Conservation (phyloP, 2,329 filamentous ascomycete species). For the Pyrenochaeta sp. region DNA sequence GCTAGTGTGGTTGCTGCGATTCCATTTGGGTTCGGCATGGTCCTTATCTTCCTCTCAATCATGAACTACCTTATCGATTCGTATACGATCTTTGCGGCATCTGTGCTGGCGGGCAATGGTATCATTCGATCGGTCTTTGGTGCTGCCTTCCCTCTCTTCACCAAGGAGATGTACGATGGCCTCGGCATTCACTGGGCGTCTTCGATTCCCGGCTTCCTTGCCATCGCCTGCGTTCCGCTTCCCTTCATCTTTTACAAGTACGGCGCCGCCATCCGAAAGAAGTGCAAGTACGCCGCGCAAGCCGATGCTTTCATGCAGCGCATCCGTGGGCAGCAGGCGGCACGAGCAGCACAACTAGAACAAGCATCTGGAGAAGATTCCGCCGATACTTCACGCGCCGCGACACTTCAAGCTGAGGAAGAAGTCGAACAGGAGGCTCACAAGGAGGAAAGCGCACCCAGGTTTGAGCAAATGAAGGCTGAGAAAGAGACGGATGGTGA, state of each 20-base stretch:
- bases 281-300: slow-evolving; percentile 75
- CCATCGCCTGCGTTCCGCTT: slow-evolving; percentile 75
- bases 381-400: slow-evolving; percentile 35
- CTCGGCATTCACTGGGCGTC: slow-evolving; percentile 77
- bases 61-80: slow-evolving; percentile 55
- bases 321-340: slow-evolving; percentile 48
- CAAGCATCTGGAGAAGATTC: slow-evolving; percentile 17
- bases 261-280: slow-evolving; percentile 68
- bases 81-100: slow-evolving; percentile 79
- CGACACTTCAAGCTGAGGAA: slow-evolving; percentile 26
- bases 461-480: slow-evolving; percentile 52
- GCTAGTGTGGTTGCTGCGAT: slow-evolving; percentile 60
- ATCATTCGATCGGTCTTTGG: slow-evolving; percentile 81
- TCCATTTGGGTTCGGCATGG: slow-evolving; percentile 67
- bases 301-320: slow-evolving; percentile 67
- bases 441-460: slow-evolving; percentile 34
- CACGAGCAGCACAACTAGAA: slow-evolving; percentile 17
- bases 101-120: slow-evolving; percentile 78
- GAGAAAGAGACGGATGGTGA: slow-evolving; percentile 39
- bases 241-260: slow-evolving; percentile 81
- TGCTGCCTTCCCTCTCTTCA: slow-evolving; percentile 82
- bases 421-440: slow-evolving; percentile 43
- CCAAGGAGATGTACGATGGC: slow-evolving; percentile 66
- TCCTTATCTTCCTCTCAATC: slow-evolving; percentile 69
- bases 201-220: slow-evolving; percentile 76